Percentiles rank a stretch among this genome's conserved stretches.
Conservation (phyloP, 129 eudicot genomes). For the Glebionis coronaria region DNA sequence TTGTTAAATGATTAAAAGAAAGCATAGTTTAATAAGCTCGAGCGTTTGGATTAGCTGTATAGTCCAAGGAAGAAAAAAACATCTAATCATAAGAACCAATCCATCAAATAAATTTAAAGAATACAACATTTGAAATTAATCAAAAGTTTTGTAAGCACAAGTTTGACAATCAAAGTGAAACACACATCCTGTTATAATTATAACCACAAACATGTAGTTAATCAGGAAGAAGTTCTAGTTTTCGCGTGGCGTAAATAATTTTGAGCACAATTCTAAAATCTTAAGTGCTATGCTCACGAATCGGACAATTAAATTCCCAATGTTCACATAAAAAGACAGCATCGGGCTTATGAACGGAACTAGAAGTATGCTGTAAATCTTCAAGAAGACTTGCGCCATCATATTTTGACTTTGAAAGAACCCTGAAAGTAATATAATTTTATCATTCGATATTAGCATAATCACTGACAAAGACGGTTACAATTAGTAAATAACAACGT, state of each 20-base stretch:
- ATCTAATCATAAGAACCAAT: no score
- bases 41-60: no score
- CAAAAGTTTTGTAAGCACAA: no score
- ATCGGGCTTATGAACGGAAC: slow-evolving; percentile 63
- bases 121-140: no score
- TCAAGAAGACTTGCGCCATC: slow-evolving; percentile 45
- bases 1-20: no score
- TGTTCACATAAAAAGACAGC: slow-evolving; percentile 52
- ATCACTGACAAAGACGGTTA: not conserved
- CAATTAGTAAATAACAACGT: not conserved
- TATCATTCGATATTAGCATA: not conserved
- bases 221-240: slow-evolving; percentile 8
- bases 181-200: not conserved
- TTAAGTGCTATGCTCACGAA: slow-evolving; percentile 35
- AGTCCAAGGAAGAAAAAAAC: no score
- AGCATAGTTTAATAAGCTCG: no score
- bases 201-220: not conserved
- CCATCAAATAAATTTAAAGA: no score
- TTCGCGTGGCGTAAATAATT: slow-evolving; percentile 20
- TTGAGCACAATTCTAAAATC: slow-evolving; percentile 28
- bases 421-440: slow-evolving; percentile 30
- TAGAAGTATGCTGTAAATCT: slow-evolving; percentile 40
- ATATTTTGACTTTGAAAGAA: slow-evolving; percentile 57
- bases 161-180: not conserved
- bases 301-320: slow-evolving; percentile 40